phyloP scores from a whole-genome alignment of 2,329 filamentous ascomycete genomes.

The Macrophomina tecta region DNA sequence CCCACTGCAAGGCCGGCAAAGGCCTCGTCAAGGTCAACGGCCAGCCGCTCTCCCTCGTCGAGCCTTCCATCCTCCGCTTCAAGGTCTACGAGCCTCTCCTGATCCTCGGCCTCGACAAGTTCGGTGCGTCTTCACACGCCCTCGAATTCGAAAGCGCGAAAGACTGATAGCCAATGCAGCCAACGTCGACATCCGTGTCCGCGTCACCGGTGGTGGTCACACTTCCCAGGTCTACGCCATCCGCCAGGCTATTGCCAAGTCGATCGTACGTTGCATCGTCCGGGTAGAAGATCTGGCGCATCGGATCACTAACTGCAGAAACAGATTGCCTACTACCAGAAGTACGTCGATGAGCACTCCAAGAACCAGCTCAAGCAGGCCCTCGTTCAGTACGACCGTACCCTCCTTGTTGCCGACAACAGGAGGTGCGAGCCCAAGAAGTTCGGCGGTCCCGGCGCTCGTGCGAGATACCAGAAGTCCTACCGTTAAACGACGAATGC shows the following conservation, averaged over 20 bases:
- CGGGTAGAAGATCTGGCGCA: not conserved
- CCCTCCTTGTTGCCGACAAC: slow-evolving; percentile 98
- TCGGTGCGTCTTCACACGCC: slow-evolving; percentile 59
- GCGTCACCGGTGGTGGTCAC: slow-evolving; percentile 96
- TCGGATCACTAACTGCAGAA: slow-evolving; percentile 27
- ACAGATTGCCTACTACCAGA: slow-evolving; percentile 93
- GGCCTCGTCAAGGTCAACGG: slow-evolving; percentile 99
- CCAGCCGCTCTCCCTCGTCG: slow-evolving; percentile 89
- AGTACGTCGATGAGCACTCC: slow-evolving; percentile 99
- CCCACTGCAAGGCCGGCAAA: slow-evolving; percentile 88
- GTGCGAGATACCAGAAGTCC: slow-evolving; percentile 97
- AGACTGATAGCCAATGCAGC: slow-evolving; percentile 49
- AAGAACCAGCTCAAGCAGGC: slow-evolving; percentile 99
- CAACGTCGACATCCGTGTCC: slow-evolving; percentile 95
- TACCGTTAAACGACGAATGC: slow-evolving; percentile 76
- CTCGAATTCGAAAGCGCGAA: slow-evolving; percentile 27
- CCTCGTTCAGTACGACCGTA: slow-evolving; percentile 93
- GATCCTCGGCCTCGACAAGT: slow-evolving; percentile 96
- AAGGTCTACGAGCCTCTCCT: slow-evolving; percentile 99
- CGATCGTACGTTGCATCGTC: slow-evolving; percentile 62
- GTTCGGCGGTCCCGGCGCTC: slow-evolving; percentile 90
- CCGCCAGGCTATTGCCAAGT: slow-evolving; percentile 98
- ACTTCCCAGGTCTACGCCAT: slow-evolving; percentile 97
- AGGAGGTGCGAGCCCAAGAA: slow-evolving; percentile 99
- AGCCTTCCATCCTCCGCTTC: slow-evolving; percentile 97